These are phyloP conservation scores for Candida anutae DNA, from an alignment of 1,139 yeast species.

Conservation along the genomic window DNA sequence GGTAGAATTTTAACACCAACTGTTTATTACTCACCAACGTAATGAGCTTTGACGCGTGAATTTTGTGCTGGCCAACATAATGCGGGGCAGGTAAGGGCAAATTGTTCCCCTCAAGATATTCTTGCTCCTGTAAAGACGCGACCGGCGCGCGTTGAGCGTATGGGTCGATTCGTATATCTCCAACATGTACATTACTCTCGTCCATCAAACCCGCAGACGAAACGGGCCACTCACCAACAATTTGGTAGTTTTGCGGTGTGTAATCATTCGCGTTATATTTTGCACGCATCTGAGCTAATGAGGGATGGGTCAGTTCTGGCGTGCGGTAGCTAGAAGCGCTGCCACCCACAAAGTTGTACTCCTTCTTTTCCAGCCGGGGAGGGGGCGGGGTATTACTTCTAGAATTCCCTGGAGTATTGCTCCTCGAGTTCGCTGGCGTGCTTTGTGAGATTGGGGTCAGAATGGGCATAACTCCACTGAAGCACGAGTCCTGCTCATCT, in stretches of 20 bases:
- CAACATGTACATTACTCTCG: slow-evolving; percentile 28
- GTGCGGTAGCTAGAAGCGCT: not conserved
- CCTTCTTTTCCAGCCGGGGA: too few species aligned
- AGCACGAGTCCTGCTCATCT: slow-evolving; percentile 5
- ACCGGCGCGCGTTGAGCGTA: slow-evolving; percentile 11
- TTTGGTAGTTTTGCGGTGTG: slow-evolving; percentile 16
- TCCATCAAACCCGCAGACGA: slow-evolving; percentile 33
- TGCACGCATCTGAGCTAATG: slow-evolving; percentile 6
- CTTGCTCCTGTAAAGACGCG: slow-evolving; percentile 1
- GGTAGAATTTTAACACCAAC: slow-evolving; percentile 21
- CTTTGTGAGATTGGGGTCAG: slow-evolving; percentile 17
- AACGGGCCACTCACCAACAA: slow-evolving; percentile 29
- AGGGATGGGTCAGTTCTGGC: not conserved
- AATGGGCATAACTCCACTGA: slow-evolving; percentile 1
- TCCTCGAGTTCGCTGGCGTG: slow-evolving; percentile 17
- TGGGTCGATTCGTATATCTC: slow-evolving; percentile 38
- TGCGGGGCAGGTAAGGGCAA: slow-evolving; percentile 10
- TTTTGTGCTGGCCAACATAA: slow-evolving; percentile 6
- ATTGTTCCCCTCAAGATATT: slow-evolving; percentile 7
- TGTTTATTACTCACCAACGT: slow-evolving; percentile 14
- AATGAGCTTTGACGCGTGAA: slow-evolving; percentile 12
- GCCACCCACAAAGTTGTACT: too few species aligned
- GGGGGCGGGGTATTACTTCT: too few species aligned
- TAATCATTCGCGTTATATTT: slow-evolving; percentile 11
- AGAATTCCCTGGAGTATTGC: slow-evolving; percentile 17